Percentiles rank a stretch among this genome's conserved stretches.
These are phyloP conservation scores for Alternaria brassicae DNA, from an alignment of 2,329 filamentous ascomycete genomes.

Conservation along the genomic window DNA sequence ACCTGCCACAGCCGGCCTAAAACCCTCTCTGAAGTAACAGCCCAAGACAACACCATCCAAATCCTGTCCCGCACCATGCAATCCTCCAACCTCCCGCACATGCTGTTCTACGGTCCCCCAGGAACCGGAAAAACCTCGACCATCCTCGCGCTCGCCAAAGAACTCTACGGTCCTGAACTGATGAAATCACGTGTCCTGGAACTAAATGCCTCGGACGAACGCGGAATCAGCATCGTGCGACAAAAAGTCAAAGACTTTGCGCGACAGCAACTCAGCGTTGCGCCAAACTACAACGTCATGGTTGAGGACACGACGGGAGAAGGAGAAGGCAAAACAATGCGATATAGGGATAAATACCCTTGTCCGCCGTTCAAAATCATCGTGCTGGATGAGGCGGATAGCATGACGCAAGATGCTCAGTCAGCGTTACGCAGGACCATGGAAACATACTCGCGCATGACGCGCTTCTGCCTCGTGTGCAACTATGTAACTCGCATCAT, in stretches of 20 bases:
- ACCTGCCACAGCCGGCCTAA: conserved; percentile 76
- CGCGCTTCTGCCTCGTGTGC: conserved; percentile 94
- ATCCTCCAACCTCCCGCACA: conserved; percentile 96
- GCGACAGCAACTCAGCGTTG: conserved; percentile 88
- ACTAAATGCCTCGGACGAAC: conserved; percentile 98
- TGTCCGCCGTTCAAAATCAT: conserved; percentile 99
- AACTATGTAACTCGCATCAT: conserved; percentile 99
- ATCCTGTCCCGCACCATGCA: conserved; percentile 92
- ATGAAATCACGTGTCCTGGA: conserved; percentile 95
- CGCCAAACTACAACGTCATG: conserved; percentile 69
- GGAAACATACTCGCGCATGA: conserved; percentile 98
- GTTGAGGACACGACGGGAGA: conserved; percentile 49
- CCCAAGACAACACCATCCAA: conserved; percentile 95
- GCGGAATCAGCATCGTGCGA: conserved; percentile 94
- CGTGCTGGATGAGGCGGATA: conserved; percentile 96
- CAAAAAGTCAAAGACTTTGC: conserved; percentile 99
- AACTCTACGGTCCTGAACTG: conserved; percentile 94
- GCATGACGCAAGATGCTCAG: conserved; percentile 98
- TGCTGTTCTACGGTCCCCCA: conserved; percentile 98
- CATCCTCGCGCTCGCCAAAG: conserved; percentile 94
- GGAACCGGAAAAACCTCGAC: conserved; percentile 98
- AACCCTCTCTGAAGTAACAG: conserved; percentile 90
- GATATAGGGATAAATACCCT: conserved; percentile 73
- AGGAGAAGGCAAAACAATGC: conserved; percentile 34
- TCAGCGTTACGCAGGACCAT: conserved; percentile 91